A percentile compares a stretch with the other conserved stretches of the same genome.
These are phyloP conservation scores for Torulaspora franciscae DNA, from an alignment of 805 yeast species.

Conservation along the genomic window DNA sequence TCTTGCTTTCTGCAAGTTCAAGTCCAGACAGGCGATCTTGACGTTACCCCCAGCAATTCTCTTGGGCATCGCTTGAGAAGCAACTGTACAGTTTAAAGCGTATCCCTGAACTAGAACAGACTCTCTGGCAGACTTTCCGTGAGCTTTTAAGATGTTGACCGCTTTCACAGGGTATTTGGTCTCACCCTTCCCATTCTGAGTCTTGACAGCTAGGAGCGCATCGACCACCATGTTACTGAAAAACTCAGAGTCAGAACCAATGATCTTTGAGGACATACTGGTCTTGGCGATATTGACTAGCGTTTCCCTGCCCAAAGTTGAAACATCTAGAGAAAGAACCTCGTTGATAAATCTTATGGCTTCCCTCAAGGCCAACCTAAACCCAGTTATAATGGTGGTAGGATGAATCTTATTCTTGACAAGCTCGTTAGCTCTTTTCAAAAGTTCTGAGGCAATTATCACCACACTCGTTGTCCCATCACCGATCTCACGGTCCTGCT, in stretches of 20 bases:
- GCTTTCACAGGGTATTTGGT: slow-evolving; percentile 93
- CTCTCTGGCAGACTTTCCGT: slow-evolving; percentile 88
- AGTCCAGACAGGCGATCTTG: slow-evolving; percentile 81
- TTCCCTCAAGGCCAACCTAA: slow-evolving; percentile 87
- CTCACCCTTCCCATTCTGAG: slow-evolving; percentile 84
- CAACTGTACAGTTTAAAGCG: slow-evolving; percentile 94
- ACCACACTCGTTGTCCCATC: slow-evolving; percentile 98
- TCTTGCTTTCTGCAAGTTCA: slow-evolving; percentile 90
- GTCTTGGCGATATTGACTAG: slow-evolving; percentile 91
- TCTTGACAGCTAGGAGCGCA: slow-evolving; percentile 90
- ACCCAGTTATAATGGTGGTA: slow-evolving; percentile 95
- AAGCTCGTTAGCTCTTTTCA: slow-evolving; percentile 88
- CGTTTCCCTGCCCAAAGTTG: slow-evolving; percentile 74
- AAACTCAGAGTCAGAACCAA: slow-evolving; percentile 89
- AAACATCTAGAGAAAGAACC: slow-evolving; percentile 76
- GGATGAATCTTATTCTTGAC: slow-evolving; percentile 95
- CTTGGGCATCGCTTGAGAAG: slow-evolving; percentile 93
- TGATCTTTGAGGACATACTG: slow-evolving; percentile 93
- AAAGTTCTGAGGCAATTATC: slow-evolving; percentile 86
- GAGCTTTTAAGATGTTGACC: slow-evolving; percentile 91
- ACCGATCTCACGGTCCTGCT: slow-evolving; percentile 97
- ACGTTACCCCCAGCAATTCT: slow-evolving; percentile 47
- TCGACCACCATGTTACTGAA: slow-evolving; percentile 90
- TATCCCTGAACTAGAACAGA: slow-evolving; percentile 86
- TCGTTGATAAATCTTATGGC: slow-evolving; percentile 83